Base-by-base conservation (phyloP, 1,139 yeast genomes). In the Maudiozyma humilis region DNA sequence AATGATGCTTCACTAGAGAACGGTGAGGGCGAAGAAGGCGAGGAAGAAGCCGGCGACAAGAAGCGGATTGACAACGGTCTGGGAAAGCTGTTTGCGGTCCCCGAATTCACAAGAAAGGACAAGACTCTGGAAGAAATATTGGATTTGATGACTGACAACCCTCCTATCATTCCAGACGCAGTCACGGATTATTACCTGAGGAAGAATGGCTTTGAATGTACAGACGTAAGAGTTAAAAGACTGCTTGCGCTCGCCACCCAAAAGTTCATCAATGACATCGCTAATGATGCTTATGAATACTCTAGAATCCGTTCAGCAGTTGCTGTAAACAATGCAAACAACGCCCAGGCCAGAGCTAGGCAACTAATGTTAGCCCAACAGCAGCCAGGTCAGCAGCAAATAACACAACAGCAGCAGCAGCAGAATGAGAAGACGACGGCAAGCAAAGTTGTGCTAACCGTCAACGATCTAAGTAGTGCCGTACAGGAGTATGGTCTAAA, bases 91-190 rank as follows among this genome's bases (percentile, higher is more conserved):
- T 59, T 62, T 18, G 84, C 77, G 37, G 66, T 82, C 13, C 89
- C 93, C 0, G 85, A 81, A 47, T 70, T 83, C 45, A 76, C 88
- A 1, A 72, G 91, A 51, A 85, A 86, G 54, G 98, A 93, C 56
- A 88, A 87, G 59, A 82, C 95, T 0, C 68, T 93, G 38, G 79
- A 81, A 53, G 97, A 93, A 55, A 82, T 93, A 31, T 71, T 93
- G 32, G 84, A 82, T 41, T 71, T 88, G 66, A 83, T 91, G 89
- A 95, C 87, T 51, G 95, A 88, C 47, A 88, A 82, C 63, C 88
- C 96, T 2, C 98, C 98, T 1, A 84, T 93, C 35, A 91, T 93
- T 37, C 99, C 99, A 0, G 98, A 93, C 61, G 93, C 95, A 0
- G 97, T 93, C n/a, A 86, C 96, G 0, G 97, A 91, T 59, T 91